A percentile compares a stretch with the other conserved stretches of the same genome.
These are phyloP conservation scores for Ramaria rubella DNA, from an alignment of 768 basidiomycete species.

Conservation along the genomic window DNA sequence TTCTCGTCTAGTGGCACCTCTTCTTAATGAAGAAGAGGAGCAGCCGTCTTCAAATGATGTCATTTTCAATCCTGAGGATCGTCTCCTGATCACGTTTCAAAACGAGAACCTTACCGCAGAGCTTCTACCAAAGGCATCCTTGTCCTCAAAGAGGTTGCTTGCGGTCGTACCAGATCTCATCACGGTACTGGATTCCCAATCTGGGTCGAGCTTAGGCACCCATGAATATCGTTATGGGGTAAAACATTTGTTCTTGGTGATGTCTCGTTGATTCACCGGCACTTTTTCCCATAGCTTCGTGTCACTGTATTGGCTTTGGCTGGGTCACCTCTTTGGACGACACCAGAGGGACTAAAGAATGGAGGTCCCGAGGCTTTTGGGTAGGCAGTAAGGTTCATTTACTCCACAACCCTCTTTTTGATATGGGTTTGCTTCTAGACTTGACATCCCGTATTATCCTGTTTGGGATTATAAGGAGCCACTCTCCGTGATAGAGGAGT, in stretches of 20 bases:
- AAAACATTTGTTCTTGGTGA: neutral
- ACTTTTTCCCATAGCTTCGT: slow-evolving; percentile 25
- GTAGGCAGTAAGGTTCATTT: slow-evolving; percentile 19
- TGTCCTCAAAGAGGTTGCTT: slow-evolving; percentile 31
- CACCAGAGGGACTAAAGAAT: slow-evolving; percentile 39
- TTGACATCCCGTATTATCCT: neutral
- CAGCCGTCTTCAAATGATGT: slow-evolving; percentile 15
- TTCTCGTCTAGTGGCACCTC: slow-evolving; percentile 16
- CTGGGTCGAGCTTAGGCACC: slow-evolving; percentile 54
- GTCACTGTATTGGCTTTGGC: slow-evolving; percentile 44
- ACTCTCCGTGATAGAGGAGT: neutral
- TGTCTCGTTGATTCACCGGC: neutral
- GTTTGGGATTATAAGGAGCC: neutral
- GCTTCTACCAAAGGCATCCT: slow-evolving; percentile 8
- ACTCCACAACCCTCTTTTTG: neutral
- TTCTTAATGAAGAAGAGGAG: slow-evolving; percentile 26
- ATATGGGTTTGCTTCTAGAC: neutral
- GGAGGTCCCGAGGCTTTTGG: slow-evolving; percentile 53
- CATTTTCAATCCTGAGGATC: slow-evolving; percentile 3
- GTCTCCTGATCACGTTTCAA: slow-evolving; percentile 50
- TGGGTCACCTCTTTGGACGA: slow-evolving; percentile 52
- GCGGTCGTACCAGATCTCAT: slow-evolving; percentile 63
- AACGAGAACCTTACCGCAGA: slow-evolving; percentile 55
- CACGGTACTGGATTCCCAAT: slow-evolving; percentile 55
- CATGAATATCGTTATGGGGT: slow-evolving; percentile 54